Percentiles rank a stretch among this genome's conserved stretches.
phyloP scores from a whole-genome alignment of 2,329 filamentous ascomycete genomes.

The Clarireedia homoeocarpa region DNA sequence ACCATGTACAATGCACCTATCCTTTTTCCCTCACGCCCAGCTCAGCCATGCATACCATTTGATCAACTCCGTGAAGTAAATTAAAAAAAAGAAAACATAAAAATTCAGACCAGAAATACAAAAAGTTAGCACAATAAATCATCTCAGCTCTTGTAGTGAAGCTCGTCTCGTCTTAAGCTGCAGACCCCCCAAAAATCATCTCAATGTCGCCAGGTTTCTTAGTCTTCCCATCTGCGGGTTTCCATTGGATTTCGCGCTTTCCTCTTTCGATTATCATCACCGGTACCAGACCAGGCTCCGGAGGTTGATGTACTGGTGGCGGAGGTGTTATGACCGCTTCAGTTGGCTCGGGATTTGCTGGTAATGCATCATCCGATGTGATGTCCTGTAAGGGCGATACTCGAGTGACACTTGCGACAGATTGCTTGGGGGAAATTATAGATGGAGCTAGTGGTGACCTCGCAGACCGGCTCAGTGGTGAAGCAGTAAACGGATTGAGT shows the following conservation, averaged over 20 bases:
- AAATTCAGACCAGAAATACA: background rate
- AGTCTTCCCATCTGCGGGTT: background rate
- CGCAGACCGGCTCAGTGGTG: background rate
- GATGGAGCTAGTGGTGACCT: background rate
- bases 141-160: background rate
- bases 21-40: background rate
- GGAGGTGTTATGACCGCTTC: conserved; percentile 1
- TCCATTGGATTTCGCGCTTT: background rate
- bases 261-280: background rate
- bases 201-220: background rate
- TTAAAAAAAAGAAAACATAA: too few relatives aligned
- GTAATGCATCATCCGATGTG: conserved; percentile 1
- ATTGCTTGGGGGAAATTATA: background rate
- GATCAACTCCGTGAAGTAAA: too few relatives aligned
- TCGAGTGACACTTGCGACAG: background rate
- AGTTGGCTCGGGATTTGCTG: background rate
- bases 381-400: background rate
- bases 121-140: background rate
- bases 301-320: background rate
- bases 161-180: background rate
- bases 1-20: background rate
- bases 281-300: background rate
- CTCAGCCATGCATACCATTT: too few relatives aligned
- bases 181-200: background rate
- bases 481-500: background rate